Evolutionary conservation across 1,139 yeast species (phyloP).

Genomic region (Entelexis paramagnoliae): DNA sequence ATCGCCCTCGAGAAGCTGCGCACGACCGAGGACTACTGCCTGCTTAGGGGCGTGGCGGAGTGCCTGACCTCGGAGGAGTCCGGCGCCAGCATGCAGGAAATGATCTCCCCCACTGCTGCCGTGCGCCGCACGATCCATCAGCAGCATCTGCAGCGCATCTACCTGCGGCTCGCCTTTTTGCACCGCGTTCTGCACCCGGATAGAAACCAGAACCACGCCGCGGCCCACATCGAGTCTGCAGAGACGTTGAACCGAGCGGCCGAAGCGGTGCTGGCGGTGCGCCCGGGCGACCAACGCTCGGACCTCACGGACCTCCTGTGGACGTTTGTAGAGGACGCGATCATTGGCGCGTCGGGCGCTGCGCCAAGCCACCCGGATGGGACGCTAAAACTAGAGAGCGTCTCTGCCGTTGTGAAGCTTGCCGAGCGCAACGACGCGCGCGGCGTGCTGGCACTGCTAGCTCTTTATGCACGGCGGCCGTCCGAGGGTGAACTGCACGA

Average conservation of each 20-base stretch:
- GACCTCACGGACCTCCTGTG: background rate
- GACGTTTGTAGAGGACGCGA: background rate
- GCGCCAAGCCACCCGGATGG: background rate
- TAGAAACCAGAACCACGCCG: background rate
- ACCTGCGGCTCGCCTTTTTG: background rate
- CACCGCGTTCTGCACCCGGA: background rate
- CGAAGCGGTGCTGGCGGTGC: background rate
- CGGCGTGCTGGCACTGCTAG: constrained; percentile 10
- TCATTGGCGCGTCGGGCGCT: background rate
- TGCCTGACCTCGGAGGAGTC: constrained; percentile 16
- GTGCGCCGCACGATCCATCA: constrained; percentile 3
- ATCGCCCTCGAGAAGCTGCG: constrained; percentile 32
- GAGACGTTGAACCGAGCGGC: background rate
- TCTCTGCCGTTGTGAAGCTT: background rate
- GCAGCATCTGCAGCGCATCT: constrained; percentile 5
- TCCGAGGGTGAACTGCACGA: background rate
- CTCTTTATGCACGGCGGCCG: constrained; percentile 3
- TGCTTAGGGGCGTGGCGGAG: constrained; percentile 31
- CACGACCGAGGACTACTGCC: constrained; percentile 30
- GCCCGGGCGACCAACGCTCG: background rate
- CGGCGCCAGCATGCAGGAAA: background rate
- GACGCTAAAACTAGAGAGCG: background rate
- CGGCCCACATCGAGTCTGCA: background rate
- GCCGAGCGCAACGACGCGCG: constrained; percentile 7
- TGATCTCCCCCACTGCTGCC: background rate